Evolutionary conservation across 2,329 filamentous ascomycete genomes (phyloP).

Genomic region (Aspergillus clavatus): DNA sequence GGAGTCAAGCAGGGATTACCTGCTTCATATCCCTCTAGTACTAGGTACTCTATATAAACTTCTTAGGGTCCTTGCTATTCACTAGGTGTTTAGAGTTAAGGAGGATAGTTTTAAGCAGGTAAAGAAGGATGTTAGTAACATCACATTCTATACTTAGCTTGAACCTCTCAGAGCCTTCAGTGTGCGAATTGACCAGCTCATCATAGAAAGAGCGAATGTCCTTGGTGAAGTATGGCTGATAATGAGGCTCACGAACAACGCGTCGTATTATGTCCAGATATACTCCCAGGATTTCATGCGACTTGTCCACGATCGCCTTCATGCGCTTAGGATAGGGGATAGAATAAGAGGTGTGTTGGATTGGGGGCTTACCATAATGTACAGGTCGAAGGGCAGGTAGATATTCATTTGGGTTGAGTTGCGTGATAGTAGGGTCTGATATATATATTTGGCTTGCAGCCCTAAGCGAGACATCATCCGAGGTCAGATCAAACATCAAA

Average conservation of each 20-base stretch:
- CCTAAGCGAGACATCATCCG: too few relatives aligned
- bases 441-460: too few relatives aligned
- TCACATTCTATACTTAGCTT: neutral
- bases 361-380: too few relatives aligned
- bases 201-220: neutral
- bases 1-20: neutral
- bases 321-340: too few relatives aligned
- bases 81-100: neutral
- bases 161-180: neutral
- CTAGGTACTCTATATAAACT: neutral
- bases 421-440: too few relatives aligned
- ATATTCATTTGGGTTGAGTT: too few relatives aligned
- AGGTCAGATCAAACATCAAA: too few relatives aligned
- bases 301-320: neutral
- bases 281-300: neutral
- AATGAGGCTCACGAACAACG: neutral
- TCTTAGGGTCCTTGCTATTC: neutral
- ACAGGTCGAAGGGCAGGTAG: too few relatives aligned
- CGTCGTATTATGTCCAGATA: neutral
- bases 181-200: neutral
- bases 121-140: neutral
- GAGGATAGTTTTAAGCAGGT: neutral
- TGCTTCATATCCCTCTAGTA: too few relatives aligned
- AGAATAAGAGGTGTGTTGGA: too few relatives aligned
- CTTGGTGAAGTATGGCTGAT: neutral